These are phyloP conservation scores for Ciborinia camelliae DNA, from an alignment of 2,329 filamentous ascomycete species.

Conservation along the genomic window DNA sequence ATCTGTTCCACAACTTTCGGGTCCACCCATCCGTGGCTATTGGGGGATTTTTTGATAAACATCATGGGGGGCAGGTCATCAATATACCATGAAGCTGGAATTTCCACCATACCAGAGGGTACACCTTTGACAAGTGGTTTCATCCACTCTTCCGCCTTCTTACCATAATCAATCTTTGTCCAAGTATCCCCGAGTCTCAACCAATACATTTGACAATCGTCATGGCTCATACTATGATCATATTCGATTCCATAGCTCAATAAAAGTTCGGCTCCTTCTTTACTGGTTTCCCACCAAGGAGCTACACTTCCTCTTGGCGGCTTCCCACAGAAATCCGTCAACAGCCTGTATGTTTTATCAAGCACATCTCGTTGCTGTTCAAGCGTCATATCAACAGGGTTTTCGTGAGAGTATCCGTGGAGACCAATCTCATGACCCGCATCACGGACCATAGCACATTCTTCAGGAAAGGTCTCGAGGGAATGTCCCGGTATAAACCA, in stretches of 20 bases:
- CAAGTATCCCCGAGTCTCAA: conserved; percentile 61
- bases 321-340: conserved; percentile 69
- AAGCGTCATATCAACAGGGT: conserved; percentile 65
- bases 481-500: conserved; percentile 64
- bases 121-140: conserved; percentile 58
- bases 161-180: conserved; percentile 65
- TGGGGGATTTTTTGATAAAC: conserved; percentile 65
- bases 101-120: conserved; percentile 62
- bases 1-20: conserved; percentile 47
- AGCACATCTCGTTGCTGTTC: conserved; percentile 75
- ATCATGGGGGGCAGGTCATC: conserved; percentile 67
- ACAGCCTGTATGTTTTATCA: conserved; percentile 67
- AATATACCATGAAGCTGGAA: conserved; percentile 60
- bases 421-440: conserved; percentile 62
- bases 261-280: conserved; percentile 63
- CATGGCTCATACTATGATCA: conserved; percentile 63
- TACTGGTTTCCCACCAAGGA: conserved; percentile 71
- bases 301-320: conserved; percentile 69
- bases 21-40: conserved; percentile 57
- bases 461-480: conserved; percentile 64
- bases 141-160: conserved; percentile 63
- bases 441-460: conserved; percentile 59
- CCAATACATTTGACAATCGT: conserved; percentile 64
- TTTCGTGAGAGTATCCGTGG: conserved; percentile 73
- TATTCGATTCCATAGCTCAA: conserved; percentile 67